Evolutionary conservation across 1,284 basidiomycete genomes (phyloP).

Genomic region (Microbotryum scabiosae): DNA sequence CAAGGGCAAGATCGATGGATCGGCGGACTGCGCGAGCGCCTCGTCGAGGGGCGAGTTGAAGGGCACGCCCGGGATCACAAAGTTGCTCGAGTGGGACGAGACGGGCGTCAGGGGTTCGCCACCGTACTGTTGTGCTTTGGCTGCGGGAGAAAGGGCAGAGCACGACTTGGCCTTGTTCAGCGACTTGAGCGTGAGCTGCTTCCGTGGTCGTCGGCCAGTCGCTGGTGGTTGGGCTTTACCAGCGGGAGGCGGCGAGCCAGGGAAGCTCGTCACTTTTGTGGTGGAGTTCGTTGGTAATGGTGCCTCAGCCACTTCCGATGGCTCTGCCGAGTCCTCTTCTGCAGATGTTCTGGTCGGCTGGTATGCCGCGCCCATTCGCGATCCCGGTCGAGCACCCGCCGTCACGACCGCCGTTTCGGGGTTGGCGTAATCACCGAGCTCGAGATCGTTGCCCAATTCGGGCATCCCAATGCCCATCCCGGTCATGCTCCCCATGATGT

Average conservation of each 20-base stretch:
- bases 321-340: too few species aligned
- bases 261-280: too few species aligned
- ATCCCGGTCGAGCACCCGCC: too few species aligned
- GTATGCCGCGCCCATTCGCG: too few species aligned
- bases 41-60: slow-evolving; percentile 25
- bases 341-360: too few species aligned
- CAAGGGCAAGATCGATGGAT: slow-evolving; percentile 22
- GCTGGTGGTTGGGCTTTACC: background rate
- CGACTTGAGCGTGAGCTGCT: slow-evolving; percentile 17
- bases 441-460: too few species aligned
- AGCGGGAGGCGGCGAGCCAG: slow-evolving; percentile 3
- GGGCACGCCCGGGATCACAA: slow-evolving; percentile 13
- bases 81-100: slow-evolving; percentile 11
- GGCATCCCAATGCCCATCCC: too few species aligned
- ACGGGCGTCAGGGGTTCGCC: slow-evolving; percentile 28
- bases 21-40: background rate
- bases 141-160: slow-evolving; percentile 18
- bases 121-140: slow-evolving; percentile 6
- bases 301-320: too few species aligned
- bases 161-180: slow-evolving; percentile 32
- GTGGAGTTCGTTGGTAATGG: too few species aligned
- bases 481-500: too few species aligned
- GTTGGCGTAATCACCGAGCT: too few species aligned
- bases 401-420: too few species aligned
- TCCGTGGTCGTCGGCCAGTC: slow-evolving; percentile 9